A percentile compares a stretch with the other conserved stretches of the same genome.
Conservation (phyloP, 768 basidiomycete species). For the Termitomyces sp. region DNA sequence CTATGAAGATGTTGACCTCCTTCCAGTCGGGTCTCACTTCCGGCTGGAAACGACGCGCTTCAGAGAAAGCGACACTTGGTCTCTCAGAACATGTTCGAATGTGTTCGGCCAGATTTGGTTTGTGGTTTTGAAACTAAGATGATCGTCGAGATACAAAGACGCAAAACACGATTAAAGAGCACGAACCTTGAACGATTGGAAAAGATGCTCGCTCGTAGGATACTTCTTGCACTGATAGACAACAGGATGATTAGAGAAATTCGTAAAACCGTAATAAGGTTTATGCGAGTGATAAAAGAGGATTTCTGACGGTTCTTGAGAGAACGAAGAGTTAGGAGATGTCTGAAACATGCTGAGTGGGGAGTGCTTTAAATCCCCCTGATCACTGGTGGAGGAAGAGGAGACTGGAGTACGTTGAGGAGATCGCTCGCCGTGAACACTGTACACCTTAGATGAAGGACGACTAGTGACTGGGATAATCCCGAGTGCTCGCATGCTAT, state of each 20-base stretch:
- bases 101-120: slow-evolving; percentile 62
- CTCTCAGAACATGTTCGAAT: slow-evolving; percentile 58
- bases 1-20: slow-evolving; percentile 61
- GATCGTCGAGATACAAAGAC: background rate
- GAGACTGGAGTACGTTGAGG: background rate
- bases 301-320: slow-evolving; percentile 30
- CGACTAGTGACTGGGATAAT: background rate
- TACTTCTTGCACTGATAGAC: slow-evolving; percentile 57
- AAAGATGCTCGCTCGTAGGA: slow-evolving; percentile 74
- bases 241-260: slow-evolving; percentile 65
- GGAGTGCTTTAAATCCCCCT: background rate
- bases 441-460: background rate
- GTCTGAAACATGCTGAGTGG: background rate
- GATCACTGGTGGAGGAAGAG: background rate
- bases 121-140: slow-evolving; percentile 50
- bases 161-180: background rate
- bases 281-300: slow-evolving; percentile 61
- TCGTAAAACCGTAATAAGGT: slow-evolving; percentile 68
- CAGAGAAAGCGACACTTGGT: slow-evolving; percentile 60
- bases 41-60: slow-evolving; percentile 59
- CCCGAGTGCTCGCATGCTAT: background rate
- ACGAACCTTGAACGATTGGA: slow-evolving; percentile 65
- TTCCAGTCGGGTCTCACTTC: slow-evolving; percentile 65
- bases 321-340: slow-evolving; percentile 12
- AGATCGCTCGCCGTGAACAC: background rate